phyloP scores from a whole-genome alignment of 2,329 filamentous ascomycete genomes.

The Hymenotorrendiella dingleyae region DNA sequence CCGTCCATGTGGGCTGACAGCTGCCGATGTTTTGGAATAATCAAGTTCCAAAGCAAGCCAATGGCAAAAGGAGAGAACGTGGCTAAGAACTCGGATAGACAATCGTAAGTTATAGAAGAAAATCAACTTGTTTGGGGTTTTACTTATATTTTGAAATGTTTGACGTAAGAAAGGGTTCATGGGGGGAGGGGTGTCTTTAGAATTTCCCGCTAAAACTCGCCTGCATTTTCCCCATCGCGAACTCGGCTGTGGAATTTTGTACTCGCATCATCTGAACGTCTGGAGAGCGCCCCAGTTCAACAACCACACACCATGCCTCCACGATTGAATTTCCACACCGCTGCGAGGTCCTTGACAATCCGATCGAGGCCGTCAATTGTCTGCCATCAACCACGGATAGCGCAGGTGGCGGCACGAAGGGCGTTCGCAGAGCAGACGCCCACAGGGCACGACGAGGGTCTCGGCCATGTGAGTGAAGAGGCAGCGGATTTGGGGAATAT shows the following conservation, averaged over 20 bases:
- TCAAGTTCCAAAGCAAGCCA: no score
- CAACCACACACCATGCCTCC: constrained; percentile 44
- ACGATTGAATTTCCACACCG: constrained; percentile 44
- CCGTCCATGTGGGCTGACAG: no score
- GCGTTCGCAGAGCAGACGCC: constrained; percentile 24
- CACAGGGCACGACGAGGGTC: constrained; percentile 42
- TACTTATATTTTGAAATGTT: no score
- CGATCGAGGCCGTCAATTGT: constrained; percentile 34
- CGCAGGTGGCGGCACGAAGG: constrained; percentile 22
- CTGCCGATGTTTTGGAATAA: no score
- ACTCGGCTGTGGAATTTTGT: constrained; percentile 7
- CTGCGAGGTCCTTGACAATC: constrained; percentile 37
- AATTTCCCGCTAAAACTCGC: no score
- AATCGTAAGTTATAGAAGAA: no score
- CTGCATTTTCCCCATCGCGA: no score
- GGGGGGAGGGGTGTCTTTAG: no score
- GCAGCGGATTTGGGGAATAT: constrained; percentile 54
- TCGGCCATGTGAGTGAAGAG: constrained; percentile 60
- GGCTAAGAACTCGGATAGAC: no score
- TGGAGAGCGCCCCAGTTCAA: constrained; percentile 4
- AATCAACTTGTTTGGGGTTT: no score
- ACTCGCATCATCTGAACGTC: not conserved
- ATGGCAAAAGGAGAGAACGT: no score
- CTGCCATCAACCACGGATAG: constrained; percentile 22
- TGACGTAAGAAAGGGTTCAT: no score